Base-by-base conservation (phyloP, 2,329 filamentous ascomycete species). In the Penicillium sp. region DNA sequence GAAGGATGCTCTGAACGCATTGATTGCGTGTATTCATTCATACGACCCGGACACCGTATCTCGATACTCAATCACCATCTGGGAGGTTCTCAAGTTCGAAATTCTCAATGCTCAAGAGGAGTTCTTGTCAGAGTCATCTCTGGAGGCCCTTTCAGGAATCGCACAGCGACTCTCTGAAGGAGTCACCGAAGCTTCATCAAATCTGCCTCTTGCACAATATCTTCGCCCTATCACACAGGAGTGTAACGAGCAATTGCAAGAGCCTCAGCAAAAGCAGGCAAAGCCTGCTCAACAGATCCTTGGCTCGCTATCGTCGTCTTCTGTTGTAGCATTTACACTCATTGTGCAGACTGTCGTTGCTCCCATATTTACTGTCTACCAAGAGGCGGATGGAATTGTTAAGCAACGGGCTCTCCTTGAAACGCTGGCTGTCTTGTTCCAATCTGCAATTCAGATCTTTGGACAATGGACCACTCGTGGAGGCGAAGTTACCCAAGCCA, bases 71-170 rank as follows among this genome's bases (percentile, higher is more conserved):
- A 81, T 86, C 47, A 85, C 83, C 1, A 75, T 89, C 2, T 89
- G 86, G 86, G 85, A 88, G 62, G 81, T 85, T 8, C 69, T 89
- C 49, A 89, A 88, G 67, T 89, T 87, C 61, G 86, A 89, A 64
- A 82, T 89, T 11, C 75, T 89, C 14, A 87, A 85, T 60, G 81
- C 83, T 0, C 84, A 87, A 67, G 86, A 89, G 63, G 84, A 88
- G 52, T 83, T 87, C 49, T 72, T 89, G 8, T 84, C 84, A 0
- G 77, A 85, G 47, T 81, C 83, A 62, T 82, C 86, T 6, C 70
- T 88, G 15, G 72, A 77, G 22, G 81, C 79, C 2, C 69, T 88
- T 8, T 77, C 80, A 51, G 73, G 77, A 20, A 83, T 88, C 54
- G 81, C 83, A 15, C 74, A 73, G 50, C 79, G 81, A 22, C 73